A percentile compares a stretch with the other conserved stretches of the same genome.
These are phyloP conservation scores for Cutaneotrichosporon sp. DNA, from an alignment of 1,284 basidiomycete species.

Conservation along the genomic window DNA sequence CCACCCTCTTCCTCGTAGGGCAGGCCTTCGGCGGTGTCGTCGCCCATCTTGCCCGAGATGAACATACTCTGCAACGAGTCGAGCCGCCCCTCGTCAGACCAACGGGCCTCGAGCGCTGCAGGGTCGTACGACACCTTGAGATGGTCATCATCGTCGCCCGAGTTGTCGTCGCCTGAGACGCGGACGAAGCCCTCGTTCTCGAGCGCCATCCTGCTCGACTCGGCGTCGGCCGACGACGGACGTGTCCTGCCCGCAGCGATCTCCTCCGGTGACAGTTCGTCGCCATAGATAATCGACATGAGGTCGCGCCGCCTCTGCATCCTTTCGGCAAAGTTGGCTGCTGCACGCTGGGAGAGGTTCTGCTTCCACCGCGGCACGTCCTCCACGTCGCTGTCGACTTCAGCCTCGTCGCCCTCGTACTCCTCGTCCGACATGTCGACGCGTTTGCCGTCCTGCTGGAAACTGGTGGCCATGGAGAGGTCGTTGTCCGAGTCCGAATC, in stretches of 20 bases:
- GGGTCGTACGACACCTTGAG: slow-evolving; percentile 62
- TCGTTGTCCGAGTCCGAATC: slow-evolving; percentile 68
- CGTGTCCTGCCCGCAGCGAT: slow-evolving; percentile 60
- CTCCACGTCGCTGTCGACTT: slow-evolving; percentile 54
- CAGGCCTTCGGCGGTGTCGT: slow-evolving; percentile 50
- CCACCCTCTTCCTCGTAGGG: slow-evolving; percentile 55
- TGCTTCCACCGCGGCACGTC: slow-evolving; percentile 71
- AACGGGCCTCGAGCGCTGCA: slow-evolving; percentile 62
- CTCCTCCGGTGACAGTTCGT: slow-evolving; percentile 67
- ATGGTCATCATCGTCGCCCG: slow-evolving; percentile 64
- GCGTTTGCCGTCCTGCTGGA: slow-evolving; percentile 54
- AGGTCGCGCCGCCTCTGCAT: slow-evolving; percentile 65
- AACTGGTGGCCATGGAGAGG: slow-evolving; percentile 49
- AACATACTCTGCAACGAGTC: slow-evolving; percentile 85
- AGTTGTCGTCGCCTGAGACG: slow-evolving; percentile 55
- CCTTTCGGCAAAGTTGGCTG: slow-evolving; percentile 56
- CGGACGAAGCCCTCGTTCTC: slow-evolving; percentile 71
- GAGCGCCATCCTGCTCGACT: slow-evolving; percentile 36
- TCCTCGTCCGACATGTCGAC: slow-evolving; percentile 49
- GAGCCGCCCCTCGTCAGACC: slow-evolving; percentile 80
- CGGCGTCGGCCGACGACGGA: slow-evolving; percentile 46
- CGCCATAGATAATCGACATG: slow-evolving; percentile 82
- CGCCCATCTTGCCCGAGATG: slow-evolving; percentile 69
- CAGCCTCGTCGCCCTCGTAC: slow-evolving; percentile 47
- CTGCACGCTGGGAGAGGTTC: slow-evolving; percentile 66